These are phyloP conservation scores for Ogataea thermomethanolica DNA, from an alignment of 805 yeast species.

Conservation along the genomic window DNA sequence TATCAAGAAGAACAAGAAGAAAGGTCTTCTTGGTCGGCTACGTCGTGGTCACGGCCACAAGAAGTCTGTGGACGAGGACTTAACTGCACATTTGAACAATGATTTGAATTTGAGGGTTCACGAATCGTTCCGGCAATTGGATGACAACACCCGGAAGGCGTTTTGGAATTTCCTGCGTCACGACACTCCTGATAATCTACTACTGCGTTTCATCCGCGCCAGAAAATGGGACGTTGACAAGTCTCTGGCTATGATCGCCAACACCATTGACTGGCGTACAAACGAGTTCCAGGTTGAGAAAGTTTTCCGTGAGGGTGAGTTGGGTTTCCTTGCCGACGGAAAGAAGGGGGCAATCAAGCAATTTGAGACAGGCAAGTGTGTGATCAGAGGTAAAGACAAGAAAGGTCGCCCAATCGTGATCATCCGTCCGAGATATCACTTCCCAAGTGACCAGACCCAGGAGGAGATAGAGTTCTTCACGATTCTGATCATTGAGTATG, in stretches of 20 bases:
- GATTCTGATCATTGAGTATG: constrained; percentile 70
- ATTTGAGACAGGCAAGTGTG: constrained; percentile 65
- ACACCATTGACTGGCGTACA: constrained; percentile 73
- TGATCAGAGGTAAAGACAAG: constrained; percentile 70
- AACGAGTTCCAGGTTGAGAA: constrained; percentile 58
- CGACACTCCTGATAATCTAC: constrained; percentile 77
- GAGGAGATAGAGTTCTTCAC: constrained; percentile 76
- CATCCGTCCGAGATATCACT: constrained; percentile 77
- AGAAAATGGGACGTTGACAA: constrained; percentile 78
- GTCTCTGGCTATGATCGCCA: constrained; percentile 66
- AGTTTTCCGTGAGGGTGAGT: constrained; percentile 70
- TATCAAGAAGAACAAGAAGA: constrained; percentile 33
- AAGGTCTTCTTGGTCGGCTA: constrained; percentile 29
- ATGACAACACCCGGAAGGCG: constrained; percentile 49
- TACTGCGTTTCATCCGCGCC: constrained; percentile 78
- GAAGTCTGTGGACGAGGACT: constrained; percentile 22
- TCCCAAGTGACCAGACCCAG: constrained; percentile 60
- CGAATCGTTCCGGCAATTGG: constrained; percentile 47
- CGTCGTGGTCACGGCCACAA: constrained; percentile 26
- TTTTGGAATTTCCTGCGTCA: constrained; percentile 63
- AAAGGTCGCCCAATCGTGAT: constrained; percentile 74
- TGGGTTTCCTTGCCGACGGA: constrained; percentile 44
- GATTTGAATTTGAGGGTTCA: constrained; percentile 34
- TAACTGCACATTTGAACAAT: constrained; percentile 20
- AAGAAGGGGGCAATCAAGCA: constrained; percentile 50